Base-by-base conservation (phyloP, 345 rosid species). In the Clausena lansium region DNA sequence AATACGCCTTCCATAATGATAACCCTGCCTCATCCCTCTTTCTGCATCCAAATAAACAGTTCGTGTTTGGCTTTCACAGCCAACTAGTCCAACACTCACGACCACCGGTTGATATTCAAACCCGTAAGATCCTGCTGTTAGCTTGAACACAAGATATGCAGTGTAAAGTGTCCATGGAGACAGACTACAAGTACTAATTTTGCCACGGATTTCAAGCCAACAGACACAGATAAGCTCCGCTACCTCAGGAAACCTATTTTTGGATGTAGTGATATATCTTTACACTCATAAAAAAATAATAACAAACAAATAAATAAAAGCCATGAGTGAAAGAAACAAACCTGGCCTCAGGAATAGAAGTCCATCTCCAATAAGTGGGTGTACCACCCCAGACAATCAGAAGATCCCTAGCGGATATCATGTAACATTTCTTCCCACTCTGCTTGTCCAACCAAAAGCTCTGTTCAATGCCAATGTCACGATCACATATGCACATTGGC, bases 361-460 rank as follows among this genome's bases (percentile, higher is more conserved):
- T 63, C 93, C 93, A 91, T 68, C 54, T 52, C 95, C 95, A 91
- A 79, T 91, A 85, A 9, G 71, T 32, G 27, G 90, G 87, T 36
- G 87, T 79, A 75, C 81, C 89, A 32, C 91, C 81, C 91, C 94
- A 91, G 2, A 83, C 57, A 75, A 91, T 91, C 9, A 24, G 24
- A 15, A 91, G 88, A n/a, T 81, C 88, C 83, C 86, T 85, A 0
- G 94, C 84, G 1, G 94, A 86, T 60, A 89, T 24, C 92, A 91
- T 89, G 76, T 73, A 91, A 76, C 92, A 89, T 69, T 85, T 86
- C 86, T 86, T 89, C 69, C 92, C 94, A 74, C 74, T 91, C 36
- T 17, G 7, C 71, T 85, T 85, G 65, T 91, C 94, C 82, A 91
- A 68, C 71, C 80, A 88, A 67, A 89, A 82, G 84, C 88, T 78